Evolutionary conservation across 345 rosid species (phyloP), one percentile per base, ranked within the genome.

Genomic region (Hypericum androsaemum): DNA sequence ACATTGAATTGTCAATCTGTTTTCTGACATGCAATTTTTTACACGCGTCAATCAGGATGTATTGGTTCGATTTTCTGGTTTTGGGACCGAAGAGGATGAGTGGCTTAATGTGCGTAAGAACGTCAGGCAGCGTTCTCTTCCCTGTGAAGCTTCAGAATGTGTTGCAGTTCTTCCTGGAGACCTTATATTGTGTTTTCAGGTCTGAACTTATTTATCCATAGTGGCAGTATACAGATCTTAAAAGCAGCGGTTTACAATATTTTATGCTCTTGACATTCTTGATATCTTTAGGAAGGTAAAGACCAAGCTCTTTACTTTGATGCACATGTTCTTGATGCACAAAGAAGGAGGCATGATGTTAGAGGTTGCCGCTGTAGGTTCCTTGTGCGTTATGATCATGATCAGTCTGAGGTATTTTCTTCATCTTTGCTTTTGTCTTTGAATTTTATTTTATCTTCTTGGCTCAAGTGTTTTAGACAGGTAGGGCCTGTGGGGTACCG

Each of bases 301-400:
- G 97, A 86, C 65, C 99, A 94, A 70, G 97, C 99, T 62, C 85
- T 94, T 58, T 94, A 88, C 69, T 94, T 71, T 53, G 99, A 94
- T 57, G 99, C 97, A 41, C 87, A 77, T 68, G 99, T 88, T 66
- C 92, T 94, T 37, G 95, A 88, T 56, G 95, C 99, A 5, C 97
- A 94, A 76, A 86, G 97, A 61, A 72, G 99, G 56, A 77, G 99
- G 53, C 99, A 94, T 64, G 99, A 94, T 70, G 85, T 80, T 6
- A 86, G 99, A 75, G 99, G 99, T 59, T 94, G 99, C 61, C 95
- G 95, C 9, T 94, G 99, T 78, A 76, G 99, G 63, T 88, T 88
- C 69, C 72, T 88, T 69, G 99, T 94, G 68, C 95, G 95, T 48
- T 94, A 94, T 62, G 87, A 80, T 74, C 99, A 94, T 52, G 97